Conservation (phyloP, 129 eudicot species). For the Pseudognaphalium luteoalbum region DNA sequence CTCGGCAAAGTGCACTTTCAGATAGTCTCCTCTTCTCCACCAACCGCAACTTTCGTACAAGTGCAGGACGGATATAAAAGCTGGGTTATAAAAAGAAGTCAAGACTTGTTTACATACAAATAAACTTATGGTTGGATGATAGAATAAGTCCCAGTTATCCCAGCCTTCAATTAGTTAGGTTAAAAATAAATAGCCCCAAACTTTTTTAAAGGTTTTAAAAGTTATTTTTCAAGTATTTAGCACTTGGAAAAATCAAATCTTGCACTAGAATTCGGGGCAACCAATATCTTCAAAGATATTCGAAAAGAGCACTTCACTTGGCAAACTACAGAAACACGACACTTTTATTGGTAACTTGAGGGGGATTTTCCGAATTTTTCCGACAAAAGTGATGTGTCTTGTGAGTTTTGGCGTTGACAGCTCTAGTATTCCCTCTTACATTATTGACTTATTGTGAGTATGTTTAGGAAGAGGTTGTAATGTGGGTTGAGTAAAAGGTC, state of each 20-base stretch:
- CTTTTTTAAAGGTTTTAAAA: background rate
- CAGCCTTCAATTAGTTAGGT: constrained; percentile 1
- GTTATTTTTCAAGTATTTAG: background rate
- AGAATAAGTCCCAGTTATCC: constrained; percentile 7
- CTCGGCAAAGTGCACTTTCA: constrained; percentile 98
- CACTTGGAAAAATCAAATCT: background rate
- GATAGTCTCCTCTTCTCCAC: constrained; percentile 98
- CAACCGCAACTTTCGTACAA: constrained; percentile 95
- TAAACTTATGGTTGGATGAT: background rate
- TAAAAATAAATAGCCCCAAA: background rate
- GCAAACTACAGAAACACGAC: too few species aligned
- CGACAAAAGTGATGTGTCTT: too few species aligned
- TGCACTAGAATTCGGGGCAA: background rate
- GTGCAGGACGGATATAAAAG: constrained; percentile 92
- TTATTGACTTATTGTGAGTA: too few species aligned
- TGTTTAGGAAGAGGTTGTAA: too few species aligned
- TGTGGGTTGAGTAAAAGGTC: too few species aligned
- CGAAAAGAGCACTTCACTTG: background rate
- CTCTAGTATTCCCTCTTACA: too few species aligned
- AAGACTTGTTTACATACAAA: constrained; percentile 2
- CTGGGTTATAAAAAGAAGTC: constrained; percentile 40
- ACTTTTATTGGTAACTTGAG: too few species aligned
- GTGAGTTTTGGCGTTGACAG: too few species aligned
- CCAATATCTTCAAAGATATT: background rate
- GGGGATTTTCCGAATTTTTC: too few species aligned